phyloP scores from a whole-genome alignment of 2,329 filamentous ascomycete species.

The Cadophora luteo-olivacea region DNA sequence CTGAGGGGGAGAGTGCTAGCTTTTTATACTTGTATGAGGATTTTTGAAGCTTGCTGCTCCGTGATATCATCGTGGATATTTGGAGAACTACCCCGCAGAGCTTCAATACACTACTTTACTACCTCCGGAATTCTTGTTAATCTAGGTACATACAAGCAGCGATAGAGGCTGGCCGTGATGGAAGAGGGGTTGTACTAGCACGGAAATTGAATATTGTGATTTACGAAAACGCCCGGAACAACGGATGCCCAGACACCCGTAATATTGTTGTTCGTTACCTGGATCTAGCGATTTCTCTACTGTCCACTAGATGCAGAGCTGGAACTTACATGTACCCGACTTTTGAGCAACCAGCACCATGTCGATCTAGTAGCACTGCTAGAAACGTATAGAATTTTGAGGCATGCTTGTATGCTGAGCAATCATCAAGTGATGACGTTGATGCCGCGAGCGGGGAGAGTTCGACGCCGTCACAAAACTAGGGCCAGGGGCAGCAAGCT shows the following conservation, averaged over 20 bases:
- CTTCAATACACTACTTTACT: background rate
- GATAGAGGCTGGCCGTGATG: no score
- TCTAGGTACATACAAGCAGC: background rate
- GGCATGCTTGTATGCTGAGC: background rate
- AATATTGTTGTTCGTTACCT: no score
- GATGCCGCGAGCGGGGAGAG: background rate
- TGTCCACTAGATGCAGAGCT: background rate
- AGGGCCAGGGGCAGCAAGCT: background rate
- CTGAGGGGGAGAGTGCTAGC: no score
- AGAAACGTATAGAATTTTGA: background rate
- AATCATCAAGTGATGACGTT: constrained; percentile 5
- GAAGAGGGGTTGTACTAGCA: no score
- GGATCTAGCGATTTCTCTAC: no score
- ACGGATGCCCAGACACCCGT: no score
- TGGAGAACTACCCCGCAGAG: constrained; percentile 3
- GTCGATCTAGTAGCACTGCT: background rate
- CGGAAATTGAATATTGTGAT: no score
- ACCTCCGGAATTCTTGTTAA: background rate
- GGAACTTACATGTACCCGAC: background rate
- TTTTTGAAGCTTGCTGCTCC: background rate
- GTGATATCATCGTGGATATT: background rate
- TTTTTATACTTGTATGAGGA: background rate
- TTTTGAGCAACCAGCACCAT: background rate
- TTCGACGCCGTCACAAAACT: background rate
- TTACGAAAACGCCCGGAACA: no score